Percentiles rank a stretch among this genome's conserved stretches.
Conservation (phyloP, 495 filamentous ascomycete species). For the Neurospora terricola region DNA sequence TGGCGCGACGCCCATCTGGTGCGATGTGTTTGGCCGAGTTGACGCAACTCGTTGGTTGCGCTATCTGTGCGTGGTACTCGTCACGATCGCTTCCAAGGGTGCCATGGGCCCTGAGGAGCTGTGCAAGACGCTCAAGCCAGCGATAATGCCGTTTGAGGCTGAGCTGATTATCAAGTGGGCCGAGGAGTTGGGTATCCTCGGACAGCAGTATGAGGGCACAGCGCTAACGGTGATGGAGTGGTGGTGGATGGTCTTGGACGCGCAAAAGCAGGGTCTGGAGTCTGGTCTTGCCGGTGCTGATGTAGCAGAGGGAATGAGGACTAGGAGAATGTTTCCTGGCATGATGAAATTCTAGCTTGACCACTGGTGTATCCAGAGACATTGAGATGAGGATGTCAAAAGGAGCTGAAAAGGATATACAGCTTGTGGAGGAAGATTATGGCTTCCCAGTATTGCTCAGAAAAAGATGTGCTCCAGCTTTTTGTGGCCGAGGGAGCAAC, state of each 20-base stretch:
- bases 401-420: background rate
- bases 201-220: slow-evolving; percentile 21
- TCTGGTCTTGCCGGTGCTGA: background rate
- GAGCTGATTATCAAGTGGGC: slow-evolving; percentile 58
- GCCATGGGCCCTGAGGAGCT: slow-evolving; percentile 45
- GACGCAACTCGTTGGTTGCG: slow-evolving; percentile 55
- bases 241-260: slow-evolving; percentile 53
- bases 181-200: slow-evolving; percentile 34
- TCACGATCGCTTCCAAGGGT: slow-evolving; percentile 50
- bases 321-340: background rate
- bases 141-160: slow-evolving; percentile 59
- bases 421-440: background rate
- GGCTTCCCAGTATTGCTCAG: background rate
- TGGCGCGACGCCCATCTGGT: slow-evolving; percentile 62
- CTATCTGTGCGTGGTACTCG: slow-evolving; percentile 47
- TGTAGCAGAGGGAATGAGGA: background rate
- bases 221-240: slow-evolving; percentile 50
- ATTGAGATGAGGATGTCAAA: background rate
- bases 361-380: background rate
- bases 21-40: slow-evolving; percentile 60
- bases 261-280: slow-evolving; percentile 13
- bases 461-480: background rate
- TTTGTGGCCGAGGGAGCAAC: background rate
- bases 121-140: slow-evolving; percentile 45
- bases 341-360: background rate